phyloP scores from a whole-genome alignment of 176 grass and related monocot species.

The Melocanna baccifera region DNA sequence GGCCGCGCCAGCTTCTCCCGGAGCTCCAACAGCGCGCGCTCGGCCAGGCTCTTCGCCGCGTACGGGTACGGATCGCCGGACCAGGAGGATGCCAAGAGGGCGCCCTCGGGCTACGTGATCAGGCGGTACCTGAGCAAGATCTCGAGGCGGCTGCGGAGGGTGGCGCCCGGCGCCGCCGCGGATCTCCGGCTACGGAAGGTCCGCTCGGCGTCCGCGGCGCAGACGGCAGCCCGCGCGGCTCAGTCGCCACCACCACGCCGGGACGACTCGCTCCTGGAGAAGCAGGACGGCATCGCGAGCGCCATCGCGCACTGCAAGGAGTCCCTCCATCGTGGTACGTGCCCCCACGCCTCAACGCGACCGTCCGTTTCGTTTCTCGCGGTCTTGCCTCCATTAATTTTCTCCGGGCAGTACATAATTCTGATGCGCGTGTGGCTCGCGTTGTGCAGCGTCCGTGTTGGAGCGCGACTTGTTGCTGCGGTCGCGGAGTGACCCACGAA shows the following conservation, averaged over 20 bases:
- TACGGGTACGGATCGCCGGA: slow-evolving; percentile 34
- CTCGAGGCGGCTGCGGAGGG: slow-evolving; percentile 53
- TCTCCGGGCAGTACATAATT: background rate
- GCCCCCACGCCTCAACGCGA: background rate
- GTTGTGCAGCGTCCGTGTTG: slow-evolving; percentile 39
- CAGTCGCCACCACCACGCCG: slow-evolving; percentile 32
- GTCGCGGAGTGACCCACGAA: slow-evolving; percentile 63
- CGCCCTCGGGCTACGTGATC: slow-evolving; percentile 39
- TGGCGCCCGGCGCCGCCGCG: background rate
- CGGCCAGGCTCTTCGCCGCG: slow-evolving; percentile 30
- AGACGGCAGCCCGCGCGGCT: slow-evolving; percentile 5
- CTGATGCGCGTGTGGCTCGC: background rate
- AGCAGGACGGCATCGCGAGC: slow-evolving; percentile 92
- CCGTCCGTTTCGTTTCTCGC: background rate
- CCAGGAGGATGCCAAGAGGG: slow-evolving; percentile 2
- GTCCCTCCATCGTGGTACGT: slow-evolving; percentile 62
- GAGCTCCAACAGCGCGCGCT: slow-evolving; percentile 38
- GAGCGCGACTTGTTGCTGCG: slow-evolving; percentile 49
- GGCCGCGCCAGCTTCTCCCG: slow-evolving; percentile 57
- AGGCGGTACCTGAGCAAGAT: slow-evolving; percentile 80
- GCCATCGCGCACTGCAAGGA: slow-evolving; percentile 98
- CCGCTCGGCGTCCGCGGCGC: slow-evolving; percentile 54
- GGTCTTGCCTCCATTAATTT: background rate
- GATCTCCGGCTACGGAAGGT: slow-evolving; percentile 50
- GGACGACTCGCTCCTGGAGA: slow-evolving; percentile 76